Conservation (phyloP, 2,329 filamentous ascomycete species). For the Xylariaceae sp. region DNA sequence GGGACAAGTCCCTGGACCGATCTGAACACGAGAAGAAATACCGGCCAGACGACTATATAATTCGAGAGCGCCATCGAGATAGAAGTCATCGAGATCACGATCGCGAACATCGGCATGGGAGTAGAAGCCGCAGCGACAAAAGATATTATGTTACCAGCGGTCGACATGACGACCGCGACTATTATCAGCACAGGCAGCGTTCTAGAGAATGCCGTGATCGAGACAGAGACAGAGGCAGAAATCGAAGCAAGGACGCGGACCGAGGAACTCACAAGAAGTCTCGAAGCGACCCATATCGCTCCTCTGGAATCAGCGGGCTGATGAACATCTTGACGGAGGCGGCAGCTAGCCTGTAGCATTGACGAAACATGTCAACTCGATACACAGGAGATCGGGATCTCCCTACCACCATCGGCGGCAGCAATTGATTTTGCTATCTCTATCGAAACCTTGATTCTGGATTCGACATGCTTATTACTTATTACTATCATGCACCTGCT, state of each 20-base stretch:
- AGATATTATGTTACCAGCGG: slow-evolving; percentile 12
- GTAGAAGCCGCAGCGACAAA: slow-evolving; percentile 3
- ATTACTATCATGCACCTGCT: too few species aligned
- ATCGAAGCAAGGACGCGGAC: slow-evolving; percentile 32
- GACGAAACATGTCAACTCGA: too few species aligned
- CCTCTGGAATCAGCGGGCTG: slow-evolving; percentile 55
- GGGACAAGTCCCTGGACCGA: slow-evolving; percentile 18
- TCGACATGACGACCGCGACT: slow-evolving; percentile 18
- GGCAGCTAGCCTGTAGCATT: slow-evolving; percentile 33
- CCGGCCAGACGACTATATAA: slow-evolving; percentile 9
- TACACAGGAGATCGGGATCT: background rate
- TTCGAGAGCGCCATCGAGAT: slow-evolving; percentile 34
- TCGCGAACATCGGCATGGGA: slow-evolving; percentile 14
- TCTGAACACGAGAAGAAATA: slow-evolving; percentile 15
- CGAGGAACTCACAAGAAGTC: slow-evolving; percentile 24
- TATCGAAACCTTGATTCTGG: too few species aligned
- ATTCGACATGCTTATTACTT: too few species aligned
- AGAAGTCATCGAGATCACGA: slow-evolving; percentile 33
- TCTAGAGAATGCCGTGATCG: slow-evolving; percentile 5
- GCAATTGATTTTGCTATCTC: background rate
- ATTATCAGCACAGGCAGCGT: slow-evolving; percentile 31
- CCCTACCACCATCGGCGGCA: background rate
- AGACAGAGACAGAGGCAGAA: slow-evolving; percentile 39
- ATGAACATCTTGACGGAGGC: slow-evolving; percentile 55
- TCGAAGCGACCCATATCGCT: slow-evolving; percentile 51